Evolutionary conservation across 208 protist species (phyloP), one percentile per base, ranked within the genome.

Genomic region (Herpetomonas tarakana): DNA sequence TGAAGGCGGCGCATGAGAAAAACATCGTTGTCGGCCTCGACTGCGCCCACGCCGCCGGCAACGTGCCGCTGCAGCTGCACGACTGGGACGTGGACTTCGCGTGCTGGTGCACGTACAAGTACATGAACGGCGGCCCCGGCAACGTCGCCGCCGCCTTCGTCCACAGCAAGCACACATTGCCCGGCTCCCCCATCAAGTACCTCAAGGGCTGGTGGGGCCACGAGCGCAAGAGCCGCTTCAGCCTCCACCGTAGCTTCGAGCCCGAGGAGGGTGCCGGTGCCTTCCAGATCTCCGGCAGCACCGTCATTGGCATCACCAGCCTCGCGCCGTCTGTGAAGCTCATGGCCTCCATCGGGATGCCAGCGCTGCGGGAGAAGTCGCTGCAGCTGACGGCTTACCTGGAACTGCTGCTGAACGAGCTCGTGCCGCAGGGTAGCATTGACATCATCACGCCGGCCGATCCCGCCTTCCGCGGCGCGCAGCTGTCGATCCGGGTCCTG

Each of bases 41-140:
- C 78, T 88, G 97, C 35, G 86, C 96, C 16, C 93, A 98, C 64
- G 97, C 96, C n/a, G 94, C 84, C 2, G 96, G 95, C 54, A 98
- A 98, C 69, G 86, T 98, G 21, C 76, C 76, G 28, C 80, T 98
- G 28, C 49, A 82, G 52, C 80, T 98, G 26, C 94, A 98, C 60
- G 95, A 97, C 52, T 98, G 97, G 97, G 75, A 91, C 39, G 92
- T 98, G 7, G 97, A 98, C 71, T 98, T 98, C 78, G 97, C 93
- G 3, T 92, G 73, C 71, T 98, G 94, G 94, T 98, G 94, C 72
- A 91, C 86, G n/a, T 98, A 97, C 84, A 97, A 96, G 60, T 98
- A 98, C 77, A 71, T 98, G n/a, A 98, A 97, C 78, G 77, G 78
- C 31, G 97, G 96, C 2, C 92, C 96, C 7, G 89, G 89, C 53